phyloP scores from a whole-genome alignment of 23 red algal species.

The Chondrus crispus region DNA sequence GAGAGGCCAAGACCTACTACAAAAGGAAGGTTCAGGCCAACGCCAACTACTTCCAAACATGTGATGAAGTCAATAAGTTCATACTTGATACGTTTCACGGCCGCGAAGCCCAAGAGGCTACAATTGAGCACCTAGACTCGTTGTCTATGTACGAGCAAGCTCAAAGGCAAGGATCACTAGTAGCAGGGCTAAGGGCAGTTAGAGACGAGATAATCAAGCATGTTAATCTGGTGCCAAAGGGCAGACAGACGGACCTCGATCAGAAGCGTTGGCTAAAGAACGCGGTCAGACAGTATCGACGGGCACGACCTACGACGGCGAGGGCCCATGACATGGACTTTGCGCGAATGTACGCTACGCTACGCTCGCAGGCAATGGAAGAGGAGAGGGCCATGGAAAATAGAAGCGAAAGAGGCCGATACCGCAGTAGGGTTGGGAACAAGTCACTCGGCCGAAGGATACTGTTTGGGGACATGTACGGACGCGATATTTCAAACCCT shows the following conservation, averaged over 20 bases:
- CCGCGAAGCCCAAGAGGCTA: neutral
- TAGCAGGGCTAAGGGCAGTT: neutral
- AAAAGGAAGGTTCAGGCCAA: neutral
- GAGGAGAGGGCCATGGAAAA: neutral
- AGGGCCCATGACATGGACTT: neutral
- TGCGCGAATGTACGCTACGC: neutral
- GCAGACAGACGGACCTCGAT: neutral
- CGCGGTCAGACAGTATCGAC: neutral
- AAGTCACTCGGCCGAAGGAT: neutral
- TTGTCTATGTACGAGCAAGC: neutral
- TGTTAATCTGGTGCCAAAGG: neutral
- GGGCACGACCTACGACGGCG: neutral
- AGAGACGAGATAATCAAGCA: neutral
- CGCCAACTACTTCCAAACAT: neutral
- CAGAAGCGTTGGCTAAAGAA: neutral
- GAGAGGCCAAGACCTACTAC: too few relatives aligned
- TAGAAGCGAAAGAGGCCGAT: neutral
- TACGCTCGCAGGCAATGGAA: neutral
- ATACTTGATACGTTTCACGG: neutral
- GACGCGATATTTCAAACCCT: neutral
- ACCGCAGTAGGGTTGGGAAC: neutral
- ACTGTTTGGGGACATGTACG: neutral
- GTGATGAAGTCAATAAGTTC: neutral
- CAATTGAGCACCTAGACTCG: neutral
- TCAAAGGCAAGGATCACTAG: neutral